Evolutionary conservation across 1,139 yeast genomes (phyloP).

Genomic region (Yamadazyma sp.): DNA sequence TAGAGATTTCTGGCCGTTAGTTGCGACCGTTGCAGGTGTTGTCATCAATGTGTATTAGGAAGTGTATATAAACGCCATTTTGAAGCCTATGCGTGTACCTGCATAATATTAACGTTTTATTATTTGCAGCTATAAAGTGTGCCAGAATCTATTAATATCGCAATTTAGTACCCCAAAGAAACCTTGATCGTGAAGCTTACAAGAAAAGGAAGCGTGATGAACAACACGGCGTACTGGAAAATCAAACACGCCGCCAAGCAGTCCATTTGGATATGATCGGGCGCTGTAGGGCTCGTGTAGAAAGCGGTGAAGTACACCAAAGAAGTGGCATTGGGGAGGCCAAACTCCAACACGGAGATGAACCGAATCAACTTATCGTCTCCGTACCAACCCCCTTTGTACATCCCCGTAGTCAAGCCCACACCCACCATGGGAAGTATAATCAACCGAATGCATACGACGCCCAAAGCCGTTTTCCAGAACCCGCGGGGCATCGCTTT

Average conservation of each 20-base stretch:
- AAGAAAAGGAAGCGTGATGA: constrained; percentile 64
- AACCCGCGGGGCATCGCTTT: constrained; percentile 63
- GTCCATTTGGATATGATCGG: constrained; percentile 74
- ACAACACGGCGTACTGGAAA: constrained; percentile 62
- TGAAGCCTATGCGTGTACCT: no score
- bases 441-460: constrained; percentile 36
- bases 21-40: no score
- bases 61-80: no score
- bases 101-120: no score
- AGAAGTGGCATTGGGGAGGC: constrained; percentile 85
- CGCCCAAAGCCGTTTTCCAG: constrained; percentile 56
- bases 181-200: constrained; percentile 57
- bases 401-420: constrained; percentile 43
- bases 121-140: no score
- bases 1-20: no score
- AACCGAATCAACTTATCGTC: constrained; percentile 56
- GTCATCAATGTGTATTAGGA: no score
- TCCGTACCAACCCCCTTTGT: constrained; percentile 47
- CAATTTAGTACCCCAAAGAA: constrained; percentile 32
- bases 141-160: no score
- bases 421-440: constrained; percentile 47
- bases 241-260: constrained; percentile 74
- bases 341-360: constrained; percentile 72
- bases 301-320: constrained; percentile 83
- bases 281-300: constrained; percentile 64